Base-by-base conservation (phyloP, 345 rosid genomes). In the Nephelium lappaceum region DNA sequence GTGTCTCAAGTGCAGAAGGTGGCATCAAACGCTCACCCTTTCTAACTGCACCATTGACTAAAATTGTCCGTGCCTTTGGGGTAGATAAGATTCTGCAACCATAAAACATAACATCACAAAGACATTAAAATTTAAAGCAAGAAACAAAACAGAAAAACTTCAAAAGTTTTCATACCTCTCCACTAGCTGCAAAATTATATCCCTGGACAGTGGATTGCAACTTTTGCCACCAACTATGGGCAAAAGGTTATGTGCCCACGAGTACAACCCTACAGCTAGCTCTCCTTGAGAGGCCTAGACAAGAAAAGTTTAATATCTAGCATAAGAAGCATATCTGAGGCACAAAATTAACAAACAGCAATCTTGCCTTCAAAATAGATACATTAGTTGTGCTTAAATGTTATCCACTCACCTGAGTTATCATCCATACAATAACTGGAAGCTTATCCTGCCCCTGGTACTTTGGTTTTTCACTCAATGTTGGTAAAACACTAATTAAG, bases 381-480 rank as follows among this genome's bases (percentile, higher is more conserved):
- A 42, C 11, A 27, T 27, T 42, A 31, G 49, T 61, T 11, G 6
- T 15, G 45, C 36, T 73, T 27, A 68, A 25, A 12, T 74, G 60
- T 19, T n/a, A 14, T 25, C 57, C 60, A 70, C 71, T 61, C 78
- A 91, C 97, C 93, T 93, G 97, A 63, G 89, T 85, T 80, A 91
- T 84, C 90, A 87, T 88, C 97, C 97, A 93, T 41, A 87, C 84
- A 78, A 85, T 75, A 73, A 91, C 86, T 2, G 88, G 90, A 80
- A 91, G 92, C 79, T 91, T 93, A 77, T 93, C 97, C 76, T 91
- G 94, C 42, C 97, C 94, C 61, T 89, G 93, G 83, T 88, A 93
- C 90, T 90, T 91, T 2, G 85, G 73, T 86, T 77, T 83, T 62
- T 91, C 95, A 79, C 89, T 88, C 76, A 91, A 65, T 65, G 84